Evolutionary conservation across 2,329 filamentous ascomycete species (phyloP), one percentile per base, ranked within the genome.

Genomic region (Metarhizium anisopliae): DNA sequence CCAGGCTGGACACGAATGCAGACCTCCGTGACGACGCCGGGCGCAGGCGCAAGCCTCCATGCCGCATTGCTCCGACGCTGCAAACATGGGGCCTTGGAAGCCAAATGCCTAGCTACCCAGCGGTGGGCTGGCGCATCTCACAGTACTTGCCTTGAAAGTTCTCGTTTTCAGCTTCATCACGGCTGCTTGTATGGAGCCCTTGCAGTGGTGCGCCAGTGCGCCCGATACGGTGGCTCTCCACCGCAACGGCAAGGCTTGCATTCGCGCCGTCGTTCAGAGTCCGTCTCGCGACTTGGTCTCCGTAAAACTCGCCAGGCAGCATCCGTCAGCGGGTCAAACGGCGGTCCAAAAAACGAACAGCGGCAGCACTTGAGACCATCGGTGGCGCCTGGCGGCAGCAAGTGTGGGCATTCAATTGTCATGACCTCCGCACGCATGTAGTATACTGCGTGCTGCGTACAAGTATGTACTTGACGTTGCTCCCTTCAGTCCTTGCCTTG

Each of bases 371-470:
- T 16, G 20, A 38, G 18, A 47, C 40, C 35, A 29, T 36, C 54
- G n/a, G 54, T 52, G 54, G 50, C 50, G 54, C 50, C 18, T 20
- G 53, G 42, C 47, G 50, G 35, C 47, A 54, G 38, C 53, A 40
- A 40, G 14, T 40, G 38, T 16, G 38, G 10, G 14, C 38, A 40
- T 16, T 40, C 32, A 35, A 35, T 25, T 25, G 25, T 25, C 25
- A 25, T 25, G 25, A 4, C 25, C 25, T 25, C 25, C 25, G 25
- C 25, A 25, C 25, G 25, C 4, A 25, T 3, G 20, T 25, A 25
- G 20, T 25, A 25, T 25, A 25, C 25, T 4, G 25, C 25, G 25
- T 25, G 25, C 25, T 25, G 25, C 4, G 25, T 20, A 20, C 20
- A 4, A 25, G 25, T 25, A 25, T 25, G 25, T 25, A 25, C 25